Evolutionary conservation across 495 filamentous ascomycete genomes (phyloP), one percentile per base, ranked within the genome.

Genomic region (Niebla homalea): DNA sequence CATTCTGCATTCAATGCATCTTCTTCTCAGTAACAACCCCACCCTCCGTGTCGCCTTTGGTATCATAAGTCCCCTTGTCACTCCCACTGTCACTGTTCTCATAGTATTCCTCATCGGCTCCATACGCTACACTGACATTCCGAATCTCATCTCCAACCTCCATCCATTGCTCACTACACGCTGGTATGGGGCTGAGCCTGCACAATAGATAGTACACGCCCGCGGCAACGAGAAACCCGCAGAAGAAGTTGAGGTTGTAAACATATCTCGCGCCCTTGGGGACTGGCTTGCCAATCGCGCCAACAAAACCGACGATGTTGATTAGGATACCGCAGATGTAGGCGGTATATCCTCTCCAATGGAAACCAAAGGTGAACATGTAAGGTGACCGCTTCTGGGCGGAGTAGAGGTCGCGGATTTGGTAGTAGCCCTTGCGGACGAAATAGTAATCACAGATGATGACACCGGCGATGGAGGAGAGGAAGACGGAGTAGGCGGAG

Each of bases 401-500:
- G 43, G 80, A 83, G 71, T 93, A 96, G 1, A 96, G 78, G 25
- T 85, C 80, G 52, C 75, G 79, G 55, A 90, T 72, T 54, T 88
- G 74, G 15, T 89, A 74, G 62, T 89, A 94, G 36, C 89, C 89
- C 26, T 74, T 77, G 51, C 88, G 85, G 18, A 94, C 86, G 51
- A 87, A 55, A 66, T 94, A 96, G 72, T 95, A 96, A 66, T 96
- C 89, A 63, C 70, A 79, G 59, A 88, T 73, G 61, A 96, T 92
- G 49, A 93, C 87, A 16, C 89, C 89, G 14, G 87, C 89, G 57
- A 96, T 92, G 36, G 86, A 86, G 42, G 84, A 89, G 21, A 96
- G 78, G 69, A 96, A 96, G 52, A 96, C 85, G n/a, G 85, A 88
- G 70, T 96, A 95, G 21, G 89, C 84, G 12, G 85, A 90, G 5